A percentile compares a stretch with the other conserved stretches of the same genome.
phyloP scores from a whole-genome alignment of 176 grass and related monocot genomes.

The Ensete ventricosum region DNA sequence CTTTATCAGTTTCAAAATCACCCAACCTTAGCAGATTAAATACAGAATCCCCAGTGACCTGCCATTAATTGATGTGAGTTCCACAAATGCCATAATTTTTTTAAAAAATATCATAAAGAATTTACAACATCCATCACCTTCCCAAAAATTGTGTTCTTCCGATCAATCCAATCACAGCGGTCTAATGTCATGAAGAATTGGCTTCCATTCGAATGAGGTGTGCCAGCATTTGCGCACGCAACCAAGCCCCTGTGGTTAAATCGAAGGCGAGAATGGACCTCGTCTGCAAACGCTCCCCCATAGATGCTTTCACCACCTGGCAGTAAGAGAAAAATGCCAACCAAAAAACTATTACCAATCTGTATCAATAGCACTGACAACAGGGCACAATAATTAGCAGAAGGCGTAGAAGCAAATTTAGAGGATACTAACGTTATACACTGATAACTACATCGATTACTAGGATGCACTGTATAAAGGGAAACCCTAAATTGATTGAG shows the following conservation, averaged over 20 bases:
- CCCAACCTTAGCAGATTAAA: constrained; percentile 78
- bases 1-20: constrained; percentile 82
- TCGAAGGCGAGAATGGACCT: constrained; percentile 79
- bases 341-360: too few species aligned
- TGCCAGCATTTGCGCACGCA: constrained; percentile 88
- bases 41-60: constrained; percentile 96
- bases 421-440: too few species aligned
- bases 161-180: constrained; percentile 82
- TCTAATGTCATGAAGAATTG: constrained; percentile 91
- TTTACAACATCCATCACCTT: constrained; percentile 42
- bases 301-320: constrained; percentile 94
- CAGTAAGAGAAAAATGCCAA: neutral
- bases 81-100: neutral
- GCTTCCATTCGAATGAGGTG: constrained; percentile 78
- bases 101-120: neutral
- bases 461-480: too few species aligned
- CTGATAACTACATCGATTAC: too few species aligned
- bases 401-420: neutral
- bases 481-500: too few species aligned
- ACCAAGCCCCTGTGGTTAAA: constrained; percentile 97
- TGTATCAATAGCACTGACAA: too few species aligned
- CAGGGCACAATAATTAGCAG: neutral
- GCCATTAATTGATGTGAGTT: constrained; percentile 11
- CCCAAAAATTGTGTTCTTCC: constrained; percentile 85
- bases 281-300: constrained; percentile 65